Base-by-base conservation (phyloP, 2,329 filamentous ascomycete genomes). In the Chaetomium sp. region DNA sequence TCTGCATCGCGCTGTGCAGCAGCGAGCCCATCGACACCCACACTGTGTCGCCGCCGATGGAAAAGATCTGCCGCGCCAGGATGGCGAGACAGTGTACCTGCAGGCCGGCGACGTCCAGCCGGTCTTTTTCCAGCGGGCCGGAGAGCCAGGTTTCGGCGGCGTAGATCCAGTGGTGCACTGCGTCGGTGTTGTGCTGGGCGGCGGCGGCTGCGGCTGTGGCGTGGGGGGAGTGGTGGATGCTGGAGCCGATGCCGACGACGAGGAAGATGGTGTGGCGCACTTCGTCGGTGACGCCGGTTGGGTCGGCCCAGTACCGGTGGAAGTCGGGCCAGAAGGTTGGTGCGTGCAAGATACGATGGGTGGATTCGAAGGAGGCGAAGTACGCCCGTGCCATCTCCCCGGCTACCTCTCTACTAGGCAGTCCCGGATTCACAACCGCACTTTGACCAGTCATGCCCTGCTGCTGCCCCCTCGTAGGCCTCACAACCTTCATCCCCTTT, bases 281-380 rank as follows among this genome's bases (percentile, higher is more conserved):
- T 3, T 60, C 64, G 5, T 49, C 56, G 1, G 63, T 55, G 1
- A 62, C 59, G 6, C 6, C 59, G 5, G 66, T 64, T 0, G 70
- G 66, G 3, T 69, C 8, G 3, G 70, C 64, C 78, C 78, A 82
- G 57, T 76, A 78, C 0, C 52, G 64, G 3, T 68, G 57, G 59
- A 81, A 83, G 6, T 80, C 74, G 19, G 67, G 60, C 71, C 72
- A 73, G 57, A 83, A 84, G 0, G 72, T 75, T 0, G 79, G 79
- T 4, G 70, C 64, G 53, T 84, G 80, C 0, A 84, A 64, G 45
- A 84, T 76, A 3, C 78, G 74, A 51, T 80, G 54, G 2, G 53
- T 79, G 73, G 71, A 73, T 56, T 81, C 80, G 55, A 78, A 81
- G 0, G 68, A 75, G 2, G 66, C 65, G 44, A 81, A 74, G 64